Evolutionary conservation across 2,329 filamentous ascomycete genomes (phyloP).

Genomic region (Fusarium staphyleae): DNA sequence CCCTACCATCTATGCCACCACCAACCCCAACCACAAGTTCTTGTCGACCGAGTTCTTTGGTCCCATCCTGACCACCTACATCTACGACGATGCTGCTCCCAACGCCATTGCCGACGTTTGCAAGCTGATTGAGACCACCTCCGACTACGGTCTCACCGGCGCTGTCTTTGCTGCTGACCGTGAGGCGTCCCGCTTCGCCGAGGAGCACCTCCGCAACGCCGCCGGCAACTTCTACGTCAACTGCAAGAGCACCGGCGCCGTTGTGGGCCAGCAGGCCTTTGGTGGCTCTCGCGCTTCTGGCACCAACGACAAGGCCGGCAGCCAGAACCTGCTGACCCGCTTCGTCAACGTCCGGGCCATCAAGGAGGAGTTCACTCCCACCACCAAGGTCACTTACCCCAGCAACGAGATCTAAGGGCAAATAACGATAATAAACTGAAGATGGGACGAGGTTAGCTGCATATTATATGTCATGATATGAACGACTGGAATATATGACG

Average conservation of each 20-base stretch:
- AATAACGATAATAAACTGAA: not conserved
- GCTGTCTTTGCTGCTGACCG: conserved; percentile 77
- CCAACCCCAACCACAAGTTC: conserved; percentile 75
- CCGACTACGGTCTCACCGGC: conserved; percentile 80
- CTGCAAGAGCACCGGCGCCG: conserved; percentile 78
- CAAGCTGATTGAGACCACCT: conserved; percentile 72
- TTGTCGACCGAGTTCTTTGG: conserved; percentile 84
- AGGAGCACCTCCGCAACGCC: conserved; percentile 73
- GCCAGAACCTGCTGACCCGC: conserved; percentile 66
- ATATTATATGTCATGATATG: conserved; percentile 17
- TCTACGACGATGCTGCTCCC: conserved; percentile 73
- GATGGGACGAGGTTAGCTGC: conserved; percentile 2
- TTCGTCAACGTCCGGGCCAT: conserved; percentile 73
- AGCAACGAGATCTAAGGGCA: conserved; percentile 69
- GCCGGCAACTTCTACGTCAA: conserved; percentile 90
- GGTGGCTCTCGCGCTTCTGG: conserved; percentile 72
- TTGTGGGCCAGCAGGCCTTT: conserved; percentile 77
- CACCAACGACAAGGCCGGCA: conserved; percentile 78
- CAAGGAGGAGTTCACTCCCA: conserved; percentile 77
- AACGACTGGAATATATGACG: conserved; percentile 13
- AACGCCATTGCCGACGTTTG: conserved; percentile 66
- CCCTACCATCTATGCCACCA: conserved; percentile 81
- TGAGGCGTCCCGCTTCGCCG: conserved; percentile 69
- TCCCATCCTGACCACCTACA: conserved; percentile 75
- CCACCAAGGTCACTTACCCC: conserved; percentile 70